These are phyloP conservation scores for Gracilaria caudata DNA, from an alignment of 23 red algal species.

Conservation along the genomic window DNA sequence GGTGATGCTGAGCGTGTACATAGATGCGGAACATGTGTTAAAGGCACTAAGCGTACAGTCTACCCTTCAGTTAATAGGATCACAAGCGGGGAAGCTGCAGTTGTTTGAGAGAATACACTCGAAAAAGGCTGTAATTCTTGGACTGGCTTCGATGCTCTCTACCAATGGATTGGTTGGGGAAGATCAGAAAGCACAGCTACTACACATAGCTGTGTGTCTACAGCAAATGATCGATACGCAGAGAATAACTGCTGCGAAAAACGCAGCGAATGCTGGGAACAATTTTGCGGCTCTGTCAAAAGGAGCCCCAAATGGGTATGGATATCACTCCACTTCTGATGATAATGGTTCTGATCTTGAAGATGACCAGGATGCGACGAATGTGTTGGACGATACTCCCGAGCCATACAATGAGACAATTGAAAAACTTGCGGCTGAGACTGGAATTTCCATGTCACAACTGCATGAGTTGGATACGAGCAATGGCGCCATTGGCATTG, in stretches of 20 bases:
- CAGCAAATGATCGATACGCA: constrained; percentile 54
- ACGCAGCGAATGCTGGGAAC: constrained; percentile 29
- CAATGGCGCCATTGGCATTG: constrained; percentile 39
- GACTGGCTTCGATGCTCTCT: constrained; percentile 34
- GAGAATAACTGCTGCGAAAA: constrained; percentile 27
- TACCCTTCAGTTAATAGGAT: constrained; percentile 42
- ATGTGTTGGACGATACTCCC: constrained; percentile 31
- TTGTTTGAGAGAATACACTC: constrained; percentile 53
- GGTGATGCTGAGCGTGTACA: constrained; percentile 50
- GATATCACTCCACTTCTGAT: background rate
- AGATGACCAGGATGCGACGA: constrained; percentile 64
- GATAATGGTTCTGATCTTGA: constrained; percentile 55
- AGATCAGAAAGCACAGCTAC: constrained; percentile 36
- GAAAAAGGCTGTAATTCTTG: constrained; percentile 53
- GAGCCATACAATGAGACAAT: constrained; percentile 10
- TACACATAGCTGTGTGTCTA: constrained; percentile 30
- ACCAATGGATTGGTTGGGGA: constrained; percentile 22
- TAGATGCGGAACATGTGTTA: constrained; percentile 33
- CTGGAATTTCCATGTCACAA: constrained; percentile 30
- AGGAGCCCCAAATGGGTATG: constrained; percentile 40
- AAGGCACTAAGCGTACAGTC: constrained; percentile 22
- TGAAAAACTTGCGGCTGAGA: constrained; percentile 45
- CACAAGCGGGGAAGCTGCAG: constrained; percentile 48
- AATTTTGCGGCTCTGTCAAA: constrained; percentile 33
- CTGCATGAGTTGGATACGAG: constrained; percentile 28